Evolutionary conservation across 495 filamentous ascomycete species (phyloP), one percentile per base, ranked within the genome.

Genomic region (Penicillium robsamsonii): DNA sequence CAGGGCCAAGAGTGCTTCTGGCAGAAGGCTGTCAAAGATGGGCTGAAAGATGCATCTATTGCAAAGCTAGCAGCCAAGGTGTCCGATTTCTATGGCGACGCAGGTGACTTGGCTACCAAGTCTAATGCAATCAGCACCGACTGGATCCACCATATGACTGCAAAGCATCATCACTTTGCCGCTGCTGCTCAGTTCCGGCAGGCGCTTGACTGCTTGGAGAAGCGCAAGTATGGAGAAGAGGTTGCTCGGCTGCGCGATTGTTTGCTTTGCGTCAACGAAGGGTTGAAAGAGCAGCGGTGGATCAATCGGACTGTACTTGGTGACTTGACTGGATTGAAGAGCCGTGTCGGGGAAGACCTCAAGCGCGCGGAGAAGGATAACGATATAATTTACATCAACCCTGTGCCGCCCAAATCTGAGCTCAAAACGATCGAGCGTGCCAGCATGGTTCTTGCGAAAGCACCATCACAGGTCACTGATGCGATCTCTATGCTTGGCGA

Each of bases 1-100:
- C 92, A 98, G 66, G 91, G 86, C 35, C 94, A 98, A 63, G 94
- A 98, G 70, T 97, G 93, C 68, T 97, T 93, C 71, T 98, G 94
- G 94, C 87, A 93, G 52, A 97, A 96, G 66, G 94, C 95, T 2
- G 94, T 96, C 20, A 93, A 92, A 78, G 94, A 97, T 67, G 86
- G 86, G 11, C 81, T 96, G 67, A 96, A 95, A 64, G 94, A 98
- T 67, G 87, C 83, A 10, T 88, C 88, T 0, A 96, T 98, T 51
- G 89, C 94, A 4, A 92, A 91, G 66, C 77, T 98, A 3, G 94
- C 94, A 12, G 91, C 90, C 0, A 87, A 93, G 56, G 92, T 97
- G 3, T 96, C 90, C 1, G 94, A 98, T 66, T 84, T 94, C 33
- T 98, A 97, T 69, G 88, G 84, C 27, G 77, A 87, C 44, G 90